A percentile compares a stretch with the other conserved stretches of the same genome.
Evolutionary conservation across 2,329 filamentous ascomycete species (phyloP).

Genomic region (Teratosphaeria gauchensis): DNA sequence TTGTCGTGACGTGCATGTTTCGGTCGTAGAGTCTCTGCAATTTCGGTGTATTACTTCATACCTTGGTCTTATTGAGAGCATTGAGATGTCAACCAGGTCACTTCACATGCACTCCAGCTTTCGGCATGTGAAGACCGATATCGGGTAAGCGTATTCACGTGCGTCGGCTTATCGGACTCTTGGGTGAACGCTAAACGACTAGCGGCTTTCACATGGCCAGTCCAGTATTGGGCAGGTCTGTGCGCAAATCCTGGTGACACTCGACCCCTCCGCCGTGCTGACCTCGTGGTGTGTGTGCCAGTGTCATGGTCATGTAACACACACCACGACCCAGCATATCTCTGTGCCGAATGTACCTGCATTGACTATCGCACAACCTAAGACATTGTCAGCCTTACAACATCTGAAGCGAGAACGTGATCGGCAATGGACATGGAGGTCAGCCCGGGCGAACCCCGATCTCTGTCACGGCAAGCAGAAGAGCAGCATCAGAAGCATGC

Average conservation of each 20-base stretch:
- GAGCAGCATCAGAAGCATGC: neutral
- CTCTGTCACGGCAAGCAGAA: neutral
- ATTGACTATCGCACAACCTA: neutral
- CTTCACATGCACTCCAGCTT: neutral
- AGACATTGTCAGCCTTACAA: conserved; percentile 6
- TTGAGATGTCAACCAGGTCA: too few relatives aligned
- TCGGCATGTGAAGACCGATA: neutral
- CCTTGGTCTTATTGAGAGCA: too few relatives aligned
- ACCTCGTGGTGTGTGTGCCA: neutral
- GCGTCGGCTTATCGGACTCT: neutral
- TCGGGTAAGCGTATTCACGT: neutral
- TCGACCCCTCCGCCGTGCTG: neutral
- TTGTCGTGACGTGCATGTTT: too few relatives aligned
- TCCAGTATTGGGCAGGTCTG: neutral
- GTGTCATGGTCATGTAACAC: neutral
- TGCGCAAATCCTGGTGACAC: neutral
- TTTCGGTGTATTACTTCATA: too few relatives aligned
- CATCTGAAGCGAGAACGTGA: conserved; percentile 6
- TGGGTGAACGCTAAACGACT: neutral
- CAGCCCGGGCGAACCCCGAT: neutral
- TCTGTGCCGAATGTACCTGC: neutral
- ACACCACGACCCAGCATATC: too few relatives aligned
- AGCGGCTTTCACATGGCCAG: neutral
- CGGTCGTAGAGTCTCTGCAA: too few relatives aligned
- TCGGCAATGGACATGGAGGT: neutral